Evolutionary conservation across 2,329 filamentous ascomycete species (phyloP).

Genomic region (Fusarium sp.): DNA sequence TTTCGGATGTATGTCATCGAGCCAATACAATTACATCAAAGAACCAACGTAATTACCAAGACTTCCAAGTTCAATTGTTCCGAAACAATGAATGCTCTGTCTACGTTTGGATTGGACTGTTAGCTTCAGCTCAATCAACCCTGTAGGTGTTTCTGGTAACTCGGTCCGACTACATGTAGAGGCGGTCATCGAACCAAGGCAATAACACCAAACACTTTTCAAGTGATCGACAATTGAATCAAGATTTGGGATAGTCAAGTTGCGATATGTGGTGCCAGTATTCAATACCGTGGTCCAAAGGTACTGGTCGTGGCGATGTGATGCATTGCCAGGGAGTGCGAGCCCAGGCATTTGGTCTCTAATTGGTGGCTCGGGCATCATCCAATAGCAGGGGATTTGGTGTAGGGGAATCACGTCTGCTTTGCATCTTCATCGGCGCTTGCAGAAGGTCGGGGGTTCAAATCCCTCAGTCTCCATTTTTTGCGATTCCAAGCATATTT

Average conservation of each 20-base stretch:
- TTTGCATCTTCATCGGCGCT: slow-evolving; percentile 37
- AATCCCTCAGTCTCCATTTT: slow-evolving; percentile 45
- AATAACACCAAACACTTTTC: rapidly evolving
- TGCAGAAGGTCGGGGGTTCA: slow-evolving; percentile 45
- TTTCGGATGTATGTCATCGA: not conserved
- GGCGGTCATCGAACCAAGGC: not conserved
- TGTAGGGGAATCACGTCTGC: slow-evolving; percentile 44
- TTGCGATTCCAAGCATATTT: not conserved
- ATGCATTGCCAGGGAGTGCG: too few species aligned
- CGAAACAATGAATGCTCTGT: not conserved
- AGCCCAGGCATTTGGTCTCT: too few species aligned
- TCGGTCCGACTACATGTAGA: not conserved
- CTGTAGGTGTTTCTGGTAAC: not conserved
- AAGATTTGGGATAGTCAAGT: not conserved
- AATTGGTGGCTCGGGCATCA: not conserved
- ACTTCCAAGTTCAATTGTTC: not conserved
- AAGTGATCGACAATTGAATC: not conserved
- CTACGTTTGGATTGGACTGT: not conserved
- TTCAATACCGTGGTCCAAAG: not conserved
- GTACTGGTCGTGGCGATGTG: too few species aligned
- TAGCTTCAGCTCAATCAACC: not conserved
- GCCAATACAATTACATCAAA: not conserved
- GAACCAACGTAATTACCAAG: rapidly evolving
- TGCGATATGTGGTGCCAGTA: not conserved
- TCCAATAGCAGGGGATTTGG: slow-evolving; percentile 38